These are phyloP conservation scores for Pestalotiopsis sp. DNA, from an alignment of 2,329 filamentous ascomycete species.

Conservation along the genomic window DNA sequence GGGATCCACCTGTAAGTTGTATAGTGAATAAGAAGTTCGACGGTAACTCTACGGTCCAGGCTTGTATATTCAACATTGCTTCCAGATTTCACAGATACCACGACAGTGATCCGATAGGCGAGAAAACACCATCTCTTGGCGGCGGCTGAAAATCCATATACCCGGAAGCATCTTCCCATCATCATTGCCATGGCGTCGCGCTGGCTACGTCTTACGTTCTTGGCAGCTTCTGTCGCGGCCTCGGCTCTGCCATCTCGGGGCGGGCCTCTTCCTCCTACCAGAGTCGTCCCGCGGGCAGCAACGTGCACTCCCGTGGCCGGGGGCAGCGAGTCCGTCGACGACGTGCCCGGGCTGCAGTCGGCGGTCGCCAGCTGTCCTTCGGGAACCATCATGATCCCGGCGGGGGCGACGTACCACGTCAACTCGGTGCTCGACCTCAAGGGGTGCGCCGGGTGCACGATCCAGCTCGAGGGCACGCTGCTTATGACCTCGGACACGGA, in stretches of 20 bases:
- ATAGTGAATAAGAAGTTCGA: too few relatives aligned
- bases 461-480: conserved; percentile 47
- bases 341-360: conserved; percentile 44
- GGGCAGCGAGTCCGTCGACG: conserved; percentile 32
- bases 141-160: neutral
- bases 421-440: conserved; percentile 44
- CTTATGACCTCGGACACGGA: conserved; percentile 39
- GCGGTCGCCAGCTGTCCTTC: conserved; percentile 39
- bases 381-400: conserved; percentile 47
- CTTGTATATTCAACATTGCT: neutral
- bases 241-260: neutral
- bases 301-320: conserved; percentile 6
- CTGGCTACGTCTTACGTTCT: neutral
- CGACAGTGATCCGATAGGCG: neutral
- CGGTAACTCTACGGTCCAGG: too few relatives aligned
- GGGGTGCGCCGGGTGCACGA: conserved; percentile 44
- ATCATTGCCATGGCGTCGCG: neutral
- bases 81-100: neutral
- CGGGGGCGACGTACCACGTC: conserved; percentile 42
- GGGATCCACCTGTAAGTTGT: too few relatives aligned
- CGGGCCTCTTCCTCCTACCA: neutral
- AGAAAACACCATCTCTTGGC: neutral
- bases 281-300: neutral
- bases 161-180: neutral
- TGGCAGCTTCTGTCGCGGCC: neutral